Conservation (phyloP, 129 eudicot species). For the Chrysanthemum makinoi region DNA sequence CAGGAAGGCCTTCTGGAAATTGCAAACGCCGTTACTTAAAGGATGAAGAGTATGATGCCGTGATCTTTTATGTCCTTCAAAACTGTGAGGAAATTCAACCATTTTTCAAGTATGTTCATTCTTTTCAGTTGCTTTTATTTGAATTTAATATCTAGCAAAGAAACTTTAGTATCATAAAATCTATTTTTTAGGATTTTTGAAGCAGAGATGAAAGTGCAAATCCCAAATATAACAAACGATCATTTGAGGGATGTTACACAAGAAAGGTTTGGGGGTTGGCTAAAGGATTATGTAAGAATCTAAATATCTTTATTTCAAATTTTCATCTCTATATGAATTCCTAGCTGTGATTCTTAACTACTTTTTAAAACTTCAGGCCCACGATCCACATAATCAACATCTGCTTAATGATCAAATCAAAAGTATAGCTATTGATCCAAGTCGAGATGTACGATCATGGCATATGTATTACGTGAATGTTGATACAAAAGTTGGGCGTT, state of each 20-base stretch:
- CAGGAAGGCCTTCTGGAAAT: background rate
- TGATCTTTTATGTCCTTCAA: conserved; percentile 6
- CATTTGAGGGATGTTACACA: background rate
- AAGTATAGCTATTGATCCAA: background rate
- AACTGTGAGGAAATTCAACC: no score
- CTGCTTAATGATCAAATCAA: background rate
- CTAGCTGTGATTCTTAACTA: background rate
- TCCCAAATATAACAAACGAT: background rate
- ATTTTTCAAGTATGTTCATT: conserved; percentile 18
- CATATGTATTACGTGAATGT: background rate
- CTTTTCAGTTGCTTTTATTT: background rate
- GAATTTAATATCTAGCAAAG: background rate
- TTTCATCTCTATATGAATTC: background rate
- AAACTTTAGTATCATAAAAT: background rate
- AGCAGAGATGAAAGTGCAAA: background rate
- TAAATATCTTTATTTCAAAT: background rate
- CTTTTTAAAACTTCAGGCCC: background rate
- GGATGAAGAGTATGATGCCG: background rate
- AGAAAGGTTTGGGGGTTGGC: conserved; percentile 1
- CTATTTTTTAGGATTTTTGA: conserved; percentile 2
- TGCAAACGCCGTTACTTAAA: background rate
- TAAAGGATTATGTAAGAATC: no score
- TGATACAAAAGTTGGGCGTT: no score
- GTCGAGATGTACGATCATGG: background rate
- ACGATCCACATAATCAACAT: background rate